Conservation (phyloP, 2,329 filamentous ascomycete species). For the Stylonectria norvegica region DNA sequence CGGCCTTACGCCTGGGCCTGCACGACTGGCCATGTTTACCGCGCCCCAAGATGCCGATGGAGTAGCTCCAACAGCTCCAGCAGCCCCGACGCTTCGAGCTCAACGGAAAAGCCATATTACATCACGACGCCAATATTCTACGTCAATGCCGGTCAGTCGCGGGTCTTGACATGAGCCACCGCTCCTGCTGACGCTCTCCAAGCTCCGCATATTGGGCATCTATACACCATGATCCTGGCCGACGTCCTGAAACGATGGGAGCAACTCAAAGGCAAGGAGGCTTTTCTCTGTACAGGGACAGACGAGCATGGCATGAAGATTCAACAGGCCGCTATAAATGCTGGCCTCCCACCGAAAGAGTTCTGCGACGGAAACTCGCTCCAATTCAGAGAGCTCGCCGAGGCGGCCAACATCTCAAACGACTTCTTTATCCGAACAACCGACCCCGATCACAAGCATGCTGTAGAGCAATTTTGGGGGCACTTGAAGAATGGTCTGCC, state of each 20-base stretch:
- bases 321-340: conserved; percentile 75
- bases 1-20: conserved; percentile 26
- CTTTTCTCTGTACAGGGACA: conserved; percentile 82
- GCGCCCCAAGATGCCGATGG: conserved; percentile 26
- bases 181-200: conserved; percentile 1
- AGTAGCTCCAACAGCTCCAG: conserved; percentile 31
- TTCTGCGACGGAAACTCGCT: conserved; percentile 84
- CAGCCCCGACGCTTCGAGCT: no score
- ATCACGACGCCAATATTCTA: conserved; percentile 98
- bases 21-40: conserved; percentile 26
- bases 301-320: conserved; percentile 99
- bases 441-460: conserved; percentile 73
- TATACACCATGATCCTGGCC: conserved; percentile 87
- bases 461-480: conserved; percentile 87
- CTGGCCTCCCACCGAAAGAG: conserved; percentile 69
- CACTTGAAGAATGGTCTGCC: conserved; percentile 55
- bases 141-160: conserved; percentile 79
- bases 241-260: conserved; percentile 95
- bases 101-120: conserved; percentile 75
- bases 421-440: conserved; percentile 94
- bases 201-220: conserved; percentile 92
- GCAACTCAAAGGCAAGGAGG: conserved; percentile 64
- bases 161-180: no score
- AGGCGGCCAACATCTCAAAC: conserved; percentile 65
- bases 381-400: conserved; percentile 74